Evolutionary conservation across 805 yeast species (phyloP), one percentile per base, ranked within the genome.

Genomic region (Metschnikowia lachancei): DNA sequence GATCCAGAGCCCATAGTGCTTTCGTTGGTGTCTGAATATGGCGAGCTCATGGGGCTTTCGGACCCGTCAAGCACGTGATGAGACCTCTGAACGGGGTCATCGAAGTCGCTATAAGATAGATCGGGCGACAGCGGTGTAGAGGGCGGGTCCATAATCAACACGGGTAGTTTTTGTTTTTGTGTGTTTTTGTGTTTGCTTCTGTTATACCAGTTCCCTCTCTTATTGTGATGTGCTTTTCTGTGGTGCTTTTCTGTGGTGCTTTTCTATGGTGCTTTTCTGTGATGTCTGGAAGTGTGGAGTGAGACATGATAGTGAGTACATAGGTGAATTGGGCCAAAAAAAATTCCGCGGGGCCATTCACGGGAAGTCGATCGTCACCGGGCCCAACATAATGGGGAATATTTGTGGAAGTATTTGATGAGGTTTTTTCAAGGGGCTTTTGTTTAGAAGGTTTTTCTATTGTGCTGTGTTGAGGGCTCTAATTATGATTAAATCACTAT

Each of bases 71-170:
- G 39, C 35, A 41, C 45, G 40, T 41, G 40, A 41, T 16, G 39
- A 8, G 30, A 5, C 22, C 14, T 19, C 29, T 10, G 26, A 36
- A 8, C 5, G 18, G 30, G 36, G 14, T 14, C 30, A 36, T 43
- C 41, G 28, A 43, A 43, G 19, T 43, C 41, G 28, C 46, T 37
- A 19, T 32, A 24, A 35, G 47, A 43, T 14, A 34, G 35, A 14
- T 17, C 41, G 17, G 47, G 47, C 42, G 42, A 33, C 38, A 34
- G 39, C 35, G 47, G 38, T n/a, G 47, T 24, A 12, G 34, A 20
- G 16, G 42, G 41, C 7, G 39, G 11, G 19, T 34, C 44, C 37
- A 34, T 41, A 2, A 1, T 19, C 2, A 33, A 7, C n/a, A n/a
- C n/a, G n/a, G n/a, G n/a, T n/a, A n/a, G n/a, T n/a, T n/a, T n/a